Percentiles rank a stretch among this genome's conserved stretches.
Evolutionary conservation across 352 stramenopile species (phyloP).

Genomic region (Globisporangium ultimum): DNA sequence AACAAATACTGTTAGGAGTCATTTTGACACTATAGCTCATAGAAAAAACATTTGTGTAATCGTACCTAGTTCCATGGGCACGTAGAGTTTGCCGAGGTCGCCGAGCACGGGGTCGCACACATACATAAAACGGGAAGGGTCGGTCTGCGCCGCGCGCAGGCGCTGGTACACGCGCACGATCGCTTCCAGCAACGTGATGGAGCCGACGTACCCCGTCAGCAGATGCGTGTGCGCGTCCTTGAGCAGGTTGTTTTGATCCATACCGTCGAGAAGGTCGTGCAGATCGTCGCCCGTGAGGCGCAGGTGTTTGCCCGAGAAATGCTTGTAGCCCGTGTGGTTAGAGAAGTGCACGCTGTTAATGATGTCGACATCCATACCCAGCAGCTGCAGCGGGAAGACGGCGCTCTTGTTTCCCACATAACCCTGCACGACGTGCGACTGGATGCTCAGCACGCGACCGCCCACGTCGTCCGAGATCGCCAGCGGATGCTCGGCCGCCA

Average conservation of each 20-base stretch:
- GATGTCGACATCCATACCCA: slow-evolving; percentile 84
- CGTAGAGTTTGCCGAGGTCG: slow-evolving; percentile 80
- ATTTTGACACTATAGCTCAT: slow-evolving; percentile 2
- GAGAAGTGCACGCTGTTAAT: slow-evolving; percentile 89
- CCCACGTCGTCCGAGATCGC: slow-evolving; percentile 26
- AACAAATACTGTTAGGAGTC: slow-evolving; percentile 5
- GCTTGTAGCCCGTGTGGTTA: slow-evolving; percentile 83
- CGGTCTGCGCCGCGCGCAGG: slow-evolving; percentile 42
- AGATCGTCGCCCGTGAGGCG: slow-evolving; percentile 71
- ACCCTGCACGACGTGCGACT: slow-evolving; percentile 85
- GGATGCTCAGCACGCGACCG: slow-evolving; percentile 81
- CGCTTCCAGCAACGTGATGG: slow-evolving; percentile 57
- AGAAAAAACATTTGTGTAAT: no score
- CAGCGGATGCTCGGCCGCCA: slow-evolving; percentile 6
- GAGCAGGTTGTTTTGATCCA: slow-evolving; percentile 69
- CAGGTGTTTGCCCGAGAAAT: slow-evolving; percentile 69
- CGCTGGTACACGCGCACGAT: slow-evolving; percentile 68
- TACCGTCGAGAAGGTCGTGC: slow-evolving; percentile 73
- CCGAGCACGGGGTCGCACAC: slow-evolving; percentile 85
- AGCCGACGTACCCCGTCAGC: slow-evolving; percentile 82
- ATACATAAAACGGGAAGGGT: slow-evolving; percentile 56
- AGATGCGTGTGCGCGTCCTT: slow-evolving; percentile 72
- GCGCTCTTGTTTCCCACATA: slow-evolving; percentile 88
- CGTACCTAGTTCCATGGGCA: slow-evolving; percentile 70
- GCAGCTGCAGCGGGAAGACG: slow-evolving; percentile 79